Conservation (phyloP, 805 yeast species). For the Candida alai region DNA sequence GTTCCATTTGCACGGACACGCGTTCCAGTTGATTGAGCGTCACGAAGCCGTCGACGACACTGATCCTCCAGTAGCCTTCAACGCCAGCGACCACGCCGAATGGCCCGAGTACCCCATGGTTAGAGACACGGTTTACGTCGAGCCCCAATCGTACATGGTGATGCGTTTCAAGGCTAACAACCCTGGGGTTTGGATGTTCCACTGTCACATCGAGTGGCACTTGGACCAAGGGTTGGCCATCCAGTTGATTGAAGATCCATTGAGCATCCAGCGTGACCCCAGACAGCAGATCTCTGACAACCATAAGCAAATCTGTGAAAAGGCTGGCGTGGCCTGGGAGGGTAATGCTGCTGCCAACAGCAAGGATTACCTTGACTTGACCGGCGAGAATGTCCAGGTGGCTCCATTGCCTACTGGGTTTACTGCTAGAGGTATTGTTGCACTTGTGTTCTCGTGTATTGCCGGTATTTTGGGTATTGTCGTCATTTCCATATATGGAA, state of each 20-base stretch:
- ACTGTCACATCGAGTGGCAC: constrained; percentile 88
- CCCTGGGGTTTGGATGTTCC: constrained; percentile 95
- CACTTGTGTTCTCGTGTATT: constrained; percentile 83
- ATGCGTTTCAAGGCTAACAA: constrained; percentile 75
- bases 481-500: constrained; percentile 77
- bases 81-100: constrained; percentile 30
- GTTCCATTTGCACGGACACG: constrained; percentile 76
- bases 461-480: constrained; percentile 81
- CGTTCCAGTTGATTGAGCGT: constrained; percentile 57
- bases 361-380: constrained; percentile 59
- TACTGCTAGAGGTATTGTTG: constrained; percentile 93
- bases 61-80: constrained; percentile 47
- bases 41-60: constrained; percentile 51
- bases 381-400: constrained; percentile 71
- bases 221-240: constrained; percentile 77
- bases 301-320: constrained; percentile 58
- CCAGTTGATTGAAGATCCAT: constrained; percentile 68
- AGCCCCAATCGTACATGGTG: constrained; percentile 67
- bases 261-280: constrained; percentile 35
- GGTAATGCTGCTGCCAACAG: constrained; percentile 93
- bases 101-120: constrained; percentile 57
- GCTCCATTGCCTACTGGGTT: constrained; percentile 79
- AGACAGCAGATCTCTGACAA: constrained; percentile 57
- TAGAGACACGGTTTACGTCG: constrained; percentile 70
- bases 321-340: constrained; percentile 44